A percentile compares a stretch with the other conserved stretches of the same genome.
These are phyloP conservation scores for Xylaria multiplex DNA, from an alignment of 2,329 filamentous ascomycete species.

Conservation along the genomic window DNA sequence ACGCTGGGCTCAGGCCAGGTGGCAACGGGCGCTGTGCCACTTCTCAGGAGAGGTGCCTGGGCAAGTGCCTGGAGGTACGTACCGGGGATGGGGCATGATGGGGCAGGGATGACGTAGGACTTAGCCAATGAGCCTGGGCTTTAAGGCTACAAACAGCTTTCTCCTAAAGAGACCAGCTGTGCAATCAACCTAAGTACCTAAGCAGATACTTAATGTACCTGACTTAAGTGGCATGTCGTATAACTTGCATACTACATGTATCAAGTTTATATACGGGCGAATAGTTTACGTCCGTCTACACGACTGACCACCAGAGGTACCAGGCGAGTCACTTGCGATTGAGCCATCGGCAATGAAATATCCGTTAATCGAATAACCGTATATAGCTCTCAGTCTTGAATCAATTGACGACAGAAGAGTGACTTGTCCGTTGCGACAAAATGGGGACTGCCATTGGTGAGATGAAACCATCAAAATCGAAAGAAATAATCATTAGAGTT, in stretches of 20 bases:
- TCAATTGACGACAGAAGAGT: background rate
- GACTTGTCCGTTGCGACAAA: slow-evolving; percentile 16
- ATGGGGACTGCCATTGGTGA: slow-evolving; percentile 44
- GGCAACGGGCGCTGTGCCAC: slow-evolving; percentile 27
- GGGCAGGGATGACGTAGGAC: slow-evolving; percentile 23
- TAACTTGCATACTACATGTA: too few relatives aligned
- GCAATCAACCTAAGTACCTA: background rate
- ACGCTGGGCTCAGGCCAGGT: slow-evolving; percentile 35
- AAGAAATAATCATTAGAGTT: slow-evolving; percentile 1
- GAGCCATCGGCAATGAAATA: slow-evolving; percentile 7
- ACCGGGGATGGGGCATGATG: background rate
- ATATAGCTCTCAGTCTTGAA: background rate
- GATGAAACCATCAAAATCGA: slow-evolving; percentile 14
- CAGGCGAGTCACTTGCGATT: background rate
- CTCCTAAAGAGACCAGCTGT: slow-evolving; percentile 10
- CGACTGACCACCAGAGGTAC: background rate
- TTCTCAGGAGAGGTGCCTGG: background rate
- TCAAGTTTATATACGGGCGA: too few relatives aligned
- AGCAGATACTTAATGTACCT: too few relatives aligned
- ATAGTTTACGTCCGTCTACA: background rate
- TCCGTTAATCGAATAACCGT: background rate
- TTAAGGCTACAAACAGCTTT: background rate
- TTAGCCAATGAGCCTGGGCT: slow-evolving; percentile 22
- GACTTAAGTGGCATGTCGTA: too few relatives aligned
- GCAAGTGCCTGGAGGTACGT: slow-evolving; percentile 3